phyloP scores from a whole-genome alignment of 352 stramenopile genomes.

The Pythium scleroteichum region DNA sequence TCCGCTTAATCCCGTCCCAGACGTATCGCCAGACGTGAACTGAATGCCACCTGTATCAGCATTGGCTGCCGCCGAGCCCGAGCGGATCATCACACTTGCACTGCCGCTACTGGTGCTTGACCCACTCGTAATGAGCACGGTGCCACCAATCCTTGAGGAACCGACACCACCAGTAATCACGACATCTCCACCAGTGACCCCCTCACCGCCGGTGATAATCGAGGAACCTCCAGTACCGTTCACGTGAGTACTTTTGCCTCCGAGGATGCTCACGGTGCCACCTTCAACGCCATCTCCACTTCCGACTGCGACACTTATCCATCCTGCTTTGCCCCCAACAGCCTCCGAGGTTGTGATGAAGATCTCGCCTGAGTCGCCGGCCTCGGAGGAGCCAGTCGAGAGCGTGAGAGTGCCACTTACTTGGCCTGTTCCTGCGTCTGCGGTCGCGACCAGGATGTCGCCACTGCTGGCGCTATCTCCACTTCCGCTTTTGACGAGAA shows the following conservation, averaged over 20 bases:
- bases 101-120: constrained; percentile 21
- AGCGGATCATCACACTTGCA: constrained; percentile 26
- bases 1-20: constrained; percentile 39
- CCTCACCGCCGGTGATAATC: constrained; percentile 31
- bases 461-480: constrained; percentile 26
- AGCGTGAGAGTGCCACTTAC: constrained; percentile 22
- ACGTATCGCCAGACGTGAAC: constrained; percentile 28
- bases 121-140: constrained; percentile 27
- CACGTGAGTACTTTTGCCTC: constrained; percentile 29
- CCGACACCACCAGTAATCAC: constrained; percentile 27
- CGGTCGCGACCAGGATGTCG: constrained; percentile 28
- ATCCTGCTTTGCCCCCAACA: constrained; percentile 25
- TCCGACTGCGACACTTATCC: constrained; percentile 34
- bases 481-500: constrained; percentile 26
- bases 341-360: constrained; percentile 32
- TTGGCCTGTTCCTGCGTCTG: constrained; percentile 19
- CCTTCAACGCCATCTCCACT: constrained; percentile 22
- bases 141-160: constrained; percentile 24
- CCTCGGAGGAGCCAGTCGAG: constrained; percentile 5
- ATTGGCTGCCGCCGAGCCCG: constrained; percentile 25
- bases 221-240: constrained; percentile 35
- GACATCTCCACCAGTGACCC: constrained; percentile 30
- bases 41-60: constrained; percentile 36
- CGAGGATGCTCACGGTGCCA: constrained; percentile 25
- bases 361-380: constrained; percentile 30